Percentiles rank a stretch among this genome's conserved stretches.
phyloP scores from a whole-genome alignment of 1,284 basidiomycete genomes.

The Cutaneotrichosporon sp. region DNA sequence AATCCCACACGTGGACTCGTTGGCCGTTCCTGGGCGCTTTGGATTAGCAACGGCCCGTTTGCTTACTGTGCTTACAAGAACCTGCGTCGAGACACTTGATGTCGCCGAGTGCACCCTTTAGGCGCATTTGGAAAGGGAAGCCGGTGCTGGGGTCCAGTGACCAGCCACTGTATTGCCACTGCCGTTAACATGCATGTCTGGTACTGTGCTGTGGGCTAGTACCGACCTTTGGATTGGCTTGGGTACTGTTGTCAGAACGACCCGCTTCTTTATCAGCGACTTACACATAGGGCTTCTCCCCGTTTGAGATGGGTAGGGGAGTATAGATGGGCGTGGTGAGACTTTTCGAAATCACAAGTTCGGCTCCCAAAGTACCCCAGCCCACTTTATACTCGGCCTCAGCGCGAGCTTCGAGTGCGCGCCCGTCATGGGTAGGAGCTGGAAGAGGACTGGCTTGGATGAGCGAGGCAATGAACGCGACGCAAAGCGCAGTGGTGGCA shows the following conservation, averaged over 20 bases:
- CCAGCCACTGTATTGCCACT: background rate
- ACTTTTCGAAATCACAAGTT: background rate
- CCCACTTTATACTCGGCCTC: background rate
- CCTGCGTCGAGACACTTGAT: conserved; percentile 1
- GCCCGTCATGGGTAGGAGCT: too few relatives aligned
- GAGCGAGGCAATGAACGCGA: too few relatives aligned
- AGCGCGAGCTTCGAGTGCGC: too few relatives aligned
- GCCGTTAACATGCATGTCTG: background rate
- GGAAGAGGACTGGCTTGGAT: too few relatives aligned
- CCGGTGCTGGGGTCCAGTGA: background rate
- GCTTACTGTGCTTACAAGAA: background rate
- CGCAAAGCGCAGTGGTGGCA: too few relatives aligned
- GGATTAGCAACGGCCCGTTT: background rate
- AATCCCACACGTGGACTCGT: background rate
- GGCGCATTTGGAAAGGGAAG: background rate
- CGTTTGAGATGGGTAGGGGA: background rate
- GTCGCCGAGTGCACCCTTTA: background rate
- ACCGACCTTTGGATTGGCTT: background rate
- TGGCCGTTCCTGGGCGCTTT: background rate
- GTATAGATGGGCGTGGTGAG: conserved; percentile 1
- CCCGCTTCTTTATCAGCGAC: too few relatives aligned
- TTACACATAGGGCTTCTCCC: background rate
- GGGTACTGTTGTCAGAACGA: too few relatives aligned
- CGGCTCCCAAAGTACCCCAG: too few relatives aligned
- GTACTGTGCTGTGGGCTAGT: too few relatives aligned